Evolutionary conservation across 306 rosid genomes (phyloP).

Genomic region (Dalbergia cultrata): DNA sequence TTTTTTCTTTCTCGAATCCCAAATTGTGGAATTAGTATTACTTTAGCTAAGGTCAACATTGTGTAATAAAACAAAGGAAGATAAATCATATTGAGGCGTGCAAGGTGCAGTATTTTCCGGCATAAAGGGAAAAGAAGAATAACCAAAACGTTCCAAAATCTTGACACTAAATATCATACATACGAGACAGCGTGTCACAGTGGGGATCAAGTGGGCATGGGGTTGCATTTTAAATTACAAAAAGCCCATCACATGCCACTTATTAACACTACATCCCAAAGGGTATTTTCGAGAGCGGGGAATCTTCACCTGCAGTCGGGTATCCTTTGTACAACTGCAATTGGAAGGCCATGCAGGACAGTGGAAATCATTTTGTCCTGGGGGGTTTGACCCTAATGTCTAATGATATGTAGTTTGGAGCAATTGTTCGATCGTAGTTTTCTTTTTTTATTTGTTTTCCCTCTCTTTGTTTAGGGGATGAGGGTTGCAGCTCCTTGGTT

Average conservation of each 20-base stretch:
- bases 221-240: background rate
- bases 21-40: constrained; percentile 12
- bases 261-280: constrained; percentile 4
- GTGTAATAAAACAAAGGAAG: constrained; percentile 39
- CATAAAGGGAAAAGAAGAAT: constrained; percentile 58
- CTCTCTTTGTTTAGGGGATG: no score
- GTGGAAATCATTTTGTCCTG: background rate
- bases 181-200: constrained; percentile 49
- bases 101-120: constrained; percentile 47
- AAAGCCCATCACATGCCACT: constrained; percentile 38
- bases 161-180: constrained; percentile 47
- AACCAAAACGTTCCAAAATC: constrained; percentile 43
- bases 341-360: constrained; percentile 7
- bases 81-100: constrained; percentile 50
- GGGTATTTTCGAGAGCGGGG: constrained; percentile 21
- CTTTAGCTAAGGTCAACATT: constrained; percentile 48
- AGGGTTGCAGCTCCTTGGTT: no score
- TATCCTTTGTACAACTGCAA: constrained; percentile 13
- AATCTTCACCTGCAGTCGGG: constrained; percentile 24
- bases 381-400: no score
- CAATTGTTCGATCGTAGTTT: no score
- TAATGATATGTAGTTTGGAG: no score
- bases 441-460: no score
- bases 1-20: constrained; percentile 41
- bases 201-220: constrained; percentile 63